A percentile compares a stretch with the other conserved stretches of the same genome.
Evolutionary conservation across 768 basidiomycete species (phyloP).

Genomic region (Terana coerulea): DNA sequence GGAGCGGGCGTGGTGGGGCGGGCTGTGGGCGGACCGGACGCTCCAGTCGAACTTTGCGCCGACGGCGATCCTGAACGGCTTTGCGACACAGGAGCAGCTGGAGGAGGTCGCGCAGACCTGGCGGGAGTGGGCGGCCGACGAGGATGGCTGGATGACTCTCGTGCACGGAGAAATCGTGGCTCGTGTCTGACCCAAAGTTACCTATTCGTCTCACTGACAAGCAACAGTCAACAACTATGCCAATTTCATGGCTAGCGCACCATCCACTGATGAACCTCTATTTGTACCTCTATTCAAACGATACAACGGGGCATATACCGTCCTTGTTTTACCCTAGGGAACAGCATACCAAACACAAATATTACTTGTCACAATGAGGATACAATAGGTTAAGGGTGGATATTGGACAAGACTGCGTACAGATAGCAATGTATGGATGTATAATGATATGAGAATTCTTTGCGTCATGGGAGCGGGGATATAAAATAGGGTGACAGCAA

Average conservation of each 20-base stretch:
- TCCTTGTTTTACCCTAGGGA: too few species aligned
- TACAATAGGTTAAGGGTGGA: too few species aligned
- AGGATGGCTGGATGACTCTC: constrained; percentile 11
- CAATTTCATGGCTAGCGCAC: too few species aligned
- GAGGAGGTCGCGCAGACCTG: constrained; percentile 3
- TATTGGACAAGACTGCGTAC: not conserved
- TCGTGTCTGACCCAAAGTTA: not conserved
- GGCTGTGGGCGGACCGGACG: constrained; percentile 35
- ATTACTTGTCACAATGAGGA: too few species aligned
- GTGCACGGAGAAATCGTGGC: constrained; percentile 9
- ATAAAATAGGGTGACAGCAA: constrained; percentile 1
- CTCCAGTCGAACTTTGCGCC: constrained; percentile 30
- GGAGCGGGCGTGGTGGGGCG: constrained; percentile 37
- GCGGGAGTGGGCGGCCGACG: constrained; percentile 3
- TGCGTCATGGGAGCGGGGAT: not conserved
- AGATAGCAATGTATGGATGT: not conserved
- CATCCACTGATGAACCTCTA: too few species aligned
- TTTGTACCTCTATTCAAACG: too few species aligned
- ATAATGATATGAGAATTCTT: not conserved
- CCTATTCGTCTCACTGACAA: too few species aligned
- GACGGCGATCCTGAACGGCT: constrained; percentile 27
- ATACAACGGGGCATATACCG: too few species aligned
- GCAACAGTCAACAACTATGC: too few species aligned
- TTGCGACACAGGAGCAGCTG: constrained; percentile 21
- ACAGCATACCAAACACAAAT: too few species aligned